These are phyloP conservation scores for Penstemon davidsonii DNA, from an alignment of 257 asterid species.

Conservation along the genomic window DNA sequence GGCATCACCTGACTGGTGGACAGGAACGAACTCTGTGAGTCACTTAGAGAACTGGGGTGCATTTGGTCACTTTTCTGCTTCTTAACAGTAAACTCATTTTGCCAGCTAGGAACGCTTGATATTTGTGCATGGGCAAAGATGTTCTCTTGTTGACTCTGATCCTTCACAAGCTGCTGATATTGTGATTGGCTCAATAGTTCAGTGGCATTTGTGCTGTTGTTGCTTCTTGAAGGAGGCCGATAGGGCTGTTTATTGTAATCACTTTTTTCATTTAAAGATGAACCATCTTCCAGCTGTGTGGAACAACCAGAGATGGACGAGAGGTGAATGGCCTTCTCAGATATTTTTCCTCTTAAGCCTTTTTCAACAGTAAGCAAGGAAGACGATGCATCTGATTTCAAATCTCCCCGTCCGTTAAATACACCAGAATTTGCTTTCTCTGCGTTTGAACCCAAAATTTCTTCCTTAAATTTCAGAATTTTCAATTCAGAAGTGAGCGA, in stretches of 20 bases:
- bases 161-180: constrained; percentile 35
- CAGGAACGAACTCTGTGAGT: constrained; percentile 30
- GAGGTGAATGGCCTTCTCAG: constrained; percentile 38
- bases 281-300: constrained; percentile 33
- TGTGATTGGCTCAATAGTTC: constrained; percentile 30
- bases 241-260: constrained; percentile 33
- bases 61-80: constrained; percentile 38
- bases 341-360: constrained; percentile 41
- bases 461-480: constrained; percentile 64
- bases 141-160: constrained; percentile 36
- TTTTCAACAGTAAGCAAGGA: constrained; percentile 42
- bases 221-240: constrained; percentile 34
- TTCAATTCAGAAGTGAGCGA: constrained; percentile 62
- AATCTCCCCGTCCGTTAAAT: constrained; percentile 46
- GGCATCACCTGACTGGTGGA: constrained; percentile 36
- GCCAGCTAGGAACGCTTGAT: constrained; percentile 33
- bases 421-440: constrained; percentile 52
- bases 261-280: constrained; percentile 27
- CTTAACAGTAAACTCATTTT: constrained; percentile 31
- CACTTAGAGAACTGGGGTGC: constrained; percentile 27
- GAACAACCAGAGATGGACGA: constrained; percentile 33
- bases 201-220: constrained; percentile 26
- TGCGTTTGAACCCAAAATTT: constrained; percentile 39
- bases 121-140: constrained; percentile 30
- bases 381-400: constrained; percentile 51